phyloP scores from a whole-genome alignment of 2,329 filamentous ascomycete genomes.

The Mariannaea elegans region DNA sequence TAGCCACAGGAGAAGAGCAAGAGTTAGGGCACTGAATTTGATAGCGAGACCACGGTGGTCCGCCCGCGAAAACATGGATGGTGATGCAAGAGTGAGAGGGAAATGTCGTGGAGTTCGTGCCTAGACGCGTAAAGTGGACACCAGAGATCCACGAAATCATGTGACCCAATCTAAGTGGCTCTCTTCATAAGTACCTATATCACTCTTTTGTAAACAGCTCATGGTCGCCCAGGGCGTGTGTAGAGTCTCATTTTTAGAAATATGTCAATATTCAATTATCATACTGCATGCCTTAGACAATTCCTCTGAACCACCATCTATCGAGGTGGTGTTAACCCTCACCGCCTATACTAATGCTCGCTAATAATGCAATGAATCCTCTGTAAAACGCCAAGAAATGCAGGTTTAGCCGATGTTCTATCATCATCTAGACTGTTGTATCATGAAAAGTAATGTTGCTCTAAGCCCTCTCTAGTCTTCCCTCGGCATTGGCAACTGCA shows the following conservation, averaged over 20 bases:
- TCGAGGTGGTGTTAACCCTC: neutral
- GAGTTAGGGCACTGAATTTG: neutral
- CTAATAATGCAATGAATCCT: conserved; percentile 5
- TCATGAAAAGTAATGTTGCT: neutral
- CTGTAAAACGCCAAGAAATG: conserved; percentile 7
- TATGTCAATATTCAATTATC: too few relatives aligned
- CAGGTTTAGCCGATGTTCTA: neutral
- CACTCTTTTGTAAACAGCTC: too few relatives aligned
- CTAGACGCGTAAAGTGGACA: conserved; percentile 19
- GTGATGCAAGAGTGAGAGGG: conserved; percentile 1
- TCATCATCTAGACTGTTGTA: neutral
- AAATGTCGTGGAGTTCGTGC: conserved; percentile 5
- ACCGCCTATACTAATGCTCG: conserved; percentile 5
- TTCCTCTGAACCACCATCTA: too few relatives aligned
- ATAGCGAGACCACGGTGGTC: neutral
- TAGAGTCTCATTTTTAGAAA: too few relatives aligned
- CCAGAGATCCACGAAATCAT: conserved; percentile 20
- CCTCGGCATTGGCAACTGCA: conserved; percentile 81
- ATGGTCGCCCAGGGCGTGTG: too few relatives aligned
- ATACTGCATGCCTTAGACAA: too few relatives aligned
- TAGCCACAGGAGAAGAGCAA: neutral
- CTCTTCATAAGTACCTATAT: too few relatives aligned
- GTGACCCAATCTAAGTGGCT: conserved; percentile 9
- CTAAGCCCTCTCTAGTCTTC: conserved; percentile 52
- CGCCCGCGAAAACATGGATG: neutral